Evolutionary conservation across 257 asterid species (phyloP).

Genomic region (Eucommia ulmoides): DNA sequence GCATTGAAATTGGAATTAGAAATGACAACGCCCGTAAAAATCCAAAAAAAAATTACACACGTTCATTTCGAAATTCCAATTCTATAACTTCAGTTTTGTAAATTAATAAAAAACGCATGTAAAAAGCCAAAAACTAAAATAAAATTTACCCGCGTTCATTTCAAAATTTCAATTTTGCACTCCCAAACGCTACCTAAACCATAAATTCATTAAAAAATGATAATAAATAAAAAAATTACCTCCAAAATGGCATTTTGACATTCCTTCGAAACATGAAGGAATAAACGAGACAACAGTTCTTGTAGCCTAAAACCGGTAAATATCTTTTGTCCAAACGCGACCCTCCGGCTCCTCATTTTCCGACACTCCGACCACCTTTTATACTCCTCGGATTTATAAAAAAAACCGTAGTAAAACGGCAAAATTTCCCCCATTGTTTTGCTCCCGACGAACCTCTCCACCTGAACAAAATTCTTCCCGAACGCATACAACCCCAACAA

Average conservation of each 20-base stretch:
- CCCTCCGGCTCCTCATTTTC: constrained; percentile 38
- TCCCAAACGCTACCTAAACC: too few species aligned
- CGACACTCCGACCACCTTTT: constrained; percentile 50
- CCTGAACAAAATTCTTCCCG: constrained; percentile 44
- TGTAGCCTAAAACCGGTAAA: constrained; percentile 70
- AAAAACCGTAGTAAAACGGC: constrained; percentile 47
- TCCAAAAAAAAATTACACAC: too few species aligned
- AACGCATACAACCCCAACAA: constrained; percentile 53
- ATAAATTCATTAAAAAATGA: too few species aligned
- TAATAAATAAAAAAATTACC: too few species aligned
- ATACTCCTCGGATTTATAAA: constrained; percentile 39
- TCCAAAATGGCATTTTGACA: constrained; percentile 27
- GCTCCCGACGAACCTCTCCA: constrained; percentile 37
- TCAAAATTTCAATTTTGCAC: too few species aligned
- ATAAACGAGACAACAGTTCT: constrained; percentile 48
- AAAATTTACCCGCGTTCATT: too few species aligned
- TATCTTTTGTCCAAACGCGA: constrained; percentile 46
- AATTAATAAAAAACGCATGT: too few species aligned
- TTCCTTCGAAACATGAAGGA: constrained; percentile 33
- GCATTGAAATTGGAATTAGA: too few species aligned
- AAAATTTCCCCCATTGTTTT: constrained; percentile 38
- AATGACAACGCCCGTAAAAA: too few species aligned
- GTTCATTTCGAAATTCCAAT: too few species aligned
- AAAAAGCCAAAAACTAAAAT: too few species aligned
- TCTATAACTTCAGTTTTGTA: too few species aligned